Evolutionary conservation across 768 basidiomycete species (phyloP).

Genomic region (Paxillus involutus): DNA sequence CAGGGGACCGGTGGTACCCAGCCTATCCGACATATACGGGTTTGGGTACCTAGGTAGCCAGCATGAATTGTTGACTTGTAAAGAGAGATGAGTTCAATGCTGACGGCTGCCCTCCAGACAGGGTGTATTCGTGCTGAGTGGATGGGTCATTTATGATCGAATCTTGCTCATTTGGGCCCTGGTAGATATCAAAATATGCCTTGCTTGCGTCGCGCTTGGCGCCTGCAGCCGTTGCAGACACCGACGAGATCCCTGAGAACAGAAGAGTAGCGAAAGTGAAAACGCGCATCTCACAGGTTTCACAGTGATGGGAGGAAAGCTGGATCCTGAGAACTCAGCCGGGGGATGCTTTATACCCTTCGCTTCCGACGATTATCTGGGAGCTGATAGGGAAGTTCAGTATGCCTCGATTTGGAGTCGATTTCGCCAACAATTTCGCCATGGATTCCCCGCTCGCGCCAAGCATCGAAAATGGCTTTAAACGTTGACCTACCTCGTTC

Average conservation of each 20-base stretch:
- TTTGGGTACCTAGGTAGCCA: conserved; percentile 11
- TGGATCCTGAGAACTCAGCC: conserved; percentile 2
- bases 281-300: conserved; percentile 3
- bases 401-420: too few species aligned
- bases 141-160: conserved; percentile 10
- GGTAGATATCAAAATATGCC: conserved; percentile 13
- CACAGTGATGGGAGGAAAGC: conserved; percentile 1
- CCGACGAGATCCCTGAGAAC: conserved; percentile 4
- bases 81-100: background rate
- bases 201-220: conserved; percentile 9
- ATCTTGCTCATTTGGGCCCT: conserved; percentile 11
- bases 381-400: too few species aligned
- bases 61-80: background rate
- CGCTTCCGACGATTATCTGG: too few species aligned
- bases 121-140: conserved; percentile 13
- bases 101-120: conserved; percentile 15
- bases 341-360: conserved; percentile 3
- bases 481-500: too few species aligned
- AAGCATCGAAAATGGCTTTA: too few species aligned
- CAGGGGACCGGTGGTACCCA: conserved; percentile 14
- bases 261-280: conserved; percentile 3
- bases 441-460: too few species aligned
- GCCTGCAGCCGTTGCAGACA: background rate
- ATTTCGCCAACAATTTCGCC: too few species aligned
- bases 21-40: conserved; percentile 13